Evolutionary conservation across 2,329 filamentous ascomycete genomes (phyloP).

Genomic region (Trichoderma sp.): DNA sequence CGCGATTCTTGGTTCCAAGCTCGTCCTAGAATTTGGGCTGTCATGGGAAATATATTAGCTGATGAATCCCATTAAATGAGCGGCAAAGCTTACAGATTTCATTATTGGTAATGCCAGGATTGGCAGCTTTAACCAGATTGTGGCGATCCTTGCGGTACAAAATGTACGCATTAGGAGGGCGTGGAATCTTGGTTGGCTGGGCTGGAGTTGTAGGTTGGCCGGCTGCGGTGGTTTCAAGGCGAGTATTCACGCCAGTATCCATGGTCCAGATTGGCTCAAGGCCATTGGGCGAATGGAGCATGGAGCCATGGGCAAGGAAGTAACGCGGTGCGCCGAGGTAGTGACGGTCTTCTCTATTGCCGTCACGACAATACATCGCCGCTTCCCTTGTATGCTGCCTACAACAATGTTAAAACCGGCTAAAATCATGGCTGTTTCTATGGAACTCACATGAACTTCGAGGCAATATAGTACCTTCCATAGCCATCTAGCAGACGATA

Average conservation of each 20-base stretch:
- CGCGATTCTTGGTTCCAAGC: conserved; percentile 37
- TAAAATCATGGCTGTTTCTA: not conserved
- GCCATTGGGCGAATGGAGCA: conserved; percentile 22
- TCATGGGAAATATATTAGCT: conserved; percentile 20
- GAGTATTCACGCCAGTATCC: conserved; percentile 12
- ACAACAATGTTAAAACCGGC: not conserved
- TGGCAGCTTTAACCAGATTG: conserved; percentile 31
- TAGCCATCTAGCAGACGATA: conserved; percentile 24
- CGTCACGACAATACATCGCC: conserved; percentile 30
- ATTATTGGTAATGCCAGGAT: conserved; percentile 40
- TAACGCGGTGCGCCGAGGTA: conserved; percentile 29
- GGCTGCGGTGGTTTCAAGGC: conserved; percentile 16
- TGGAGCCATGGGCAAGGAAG: conserved; percentile 25
- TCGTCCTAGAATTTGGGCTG: conserved; percentile 37
- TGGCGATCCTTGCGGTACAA: conserved; percentile 42
- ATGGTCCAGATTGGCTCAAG: conserved; percentile 27
- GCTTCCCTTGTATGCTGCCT: conserved; percentile 23
- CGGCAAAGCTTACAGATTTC: conserved; percentile 39
- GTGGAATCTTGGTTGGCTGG: conserved; percentile 31
- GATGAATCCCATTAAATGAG: not conserved
- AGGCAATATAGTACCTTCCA: conserved; percentile 25
- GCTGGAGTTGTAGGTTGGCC: conserved; percentile 14
- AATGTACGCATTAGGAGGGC: conserved; percentile 43
- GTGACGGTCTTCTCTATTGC: conserved; percentile 26
- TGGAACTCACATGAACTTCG: conserved; percentile 27